These are phyloP conservation scores for Capsicum rhomboideum DNA, from an alignment of 257 asterid genomes.

Conservation along the genomic window DNA sequence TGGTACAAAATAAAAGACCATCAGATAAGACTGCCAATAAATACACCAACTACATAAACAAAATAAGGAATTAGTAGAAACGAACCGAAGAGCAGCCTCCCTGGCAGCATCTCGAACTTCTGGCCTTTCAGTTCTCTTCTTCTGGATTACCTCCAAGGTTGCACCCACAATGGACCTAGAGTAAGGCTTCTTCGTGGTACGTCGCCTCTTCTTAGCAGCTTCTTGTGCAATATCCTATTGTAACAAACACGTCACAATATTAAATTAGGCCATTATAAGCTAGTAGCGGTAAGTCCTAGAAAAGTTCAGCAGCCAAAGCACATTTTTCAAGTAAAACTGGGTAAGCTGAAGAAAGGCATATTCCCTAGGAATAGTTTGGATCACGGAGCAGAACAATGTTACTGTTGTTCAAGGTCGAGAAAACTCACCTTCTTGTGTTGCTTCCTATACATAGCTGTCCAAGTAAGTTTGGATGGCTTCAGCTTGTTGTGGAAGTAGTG, in stretches of 20 bases:
- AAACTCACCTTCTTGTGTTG: constrained; percentile 74
- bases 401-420: not conserved
- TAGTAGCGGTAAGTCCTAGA: not conserved
- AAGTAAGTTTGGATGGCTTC: constrained; percentile 79
- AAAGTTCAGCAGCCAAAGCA: not conserved
- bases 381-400: too few species aligned
- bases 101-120: constrained; percentile 96
- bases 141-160: constrained; percentile 83
- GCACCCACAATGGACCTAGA: constrained; percentile 96
- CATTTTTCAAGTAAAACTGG: not conserved
- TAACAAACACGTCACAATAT: not conserved
- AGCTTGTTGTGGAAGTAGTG: constrained; percentile 80
- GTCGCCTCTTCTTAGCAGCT: constrained; percentile 82
- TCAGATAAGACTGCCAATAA: not conserved
- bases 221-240: constrained; percentile 71
- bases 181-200: constrained; percentile 76
- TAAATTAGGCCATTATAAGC: not conserved
- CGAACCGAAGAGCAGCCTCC: constrained; percentile 81
- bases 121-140: constrained; percentile 73
- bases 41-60: not conserved
- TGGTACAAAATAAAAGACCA: not conserved
- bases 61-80: not conserved
- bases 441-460: constrained; percentile 86
- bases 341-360: not conserved
- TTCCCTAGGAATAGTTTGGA: not conserved